Conservation (phyloP, 352 stramenopile species). For the Phytophthora nicotianae region DNA sequence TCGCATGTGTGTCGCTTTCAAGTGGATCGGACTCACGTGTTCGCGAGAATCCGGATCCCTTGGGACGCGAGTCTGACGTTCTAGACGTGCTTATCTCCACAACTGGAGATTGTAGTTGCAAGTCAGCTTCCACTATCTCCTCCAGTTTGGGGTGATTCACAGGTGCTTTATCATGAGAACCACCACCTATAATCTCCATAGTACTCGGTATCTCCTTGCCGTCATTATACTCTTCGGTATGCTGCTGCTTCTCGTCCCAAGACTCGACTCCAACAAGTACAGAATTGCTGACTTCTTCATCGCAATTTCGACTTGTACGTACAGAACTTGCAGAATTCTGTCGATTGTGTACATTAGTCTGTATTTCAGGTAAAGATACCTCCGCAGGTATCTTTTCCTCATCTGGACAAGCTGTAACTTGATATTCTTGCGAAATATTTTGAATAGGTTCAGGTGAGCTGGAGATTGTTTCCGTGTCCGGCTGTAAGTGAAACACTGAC, state of each 20-base stretch:
- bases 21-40: background rate
- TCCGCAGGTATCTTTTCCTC: background rate
- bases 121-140: background rate
- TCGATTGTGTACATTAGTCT: conserved; percentile 6
- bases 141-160: background rate
- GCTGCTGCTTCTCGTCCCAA: background rate
- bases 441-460: background rate
- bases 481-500: conserved; percentile 4
- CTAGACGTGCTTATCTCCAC: conserved; percentile 19
- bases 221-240: background rate
- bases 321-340: conserved; percentile 2
- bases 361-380: background rate
- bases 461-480: background rate
- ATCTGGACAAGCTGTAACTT: background rate
- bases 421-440: background rate
- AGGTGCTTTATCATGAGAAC: background rate
- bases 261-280: background rate
- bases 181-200: background rate
- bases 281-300: background rate
- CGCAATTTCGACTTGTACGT: background rate
- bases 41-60: background rate
- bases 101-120: conserved; percentile 12
- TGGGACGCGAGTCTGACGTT: background rate
- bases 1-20: background rate
- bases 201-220: background rate